Conservation (phyloP, 1,139 yeast species). For the Schizosaccharomyces versatilis region DNA sequence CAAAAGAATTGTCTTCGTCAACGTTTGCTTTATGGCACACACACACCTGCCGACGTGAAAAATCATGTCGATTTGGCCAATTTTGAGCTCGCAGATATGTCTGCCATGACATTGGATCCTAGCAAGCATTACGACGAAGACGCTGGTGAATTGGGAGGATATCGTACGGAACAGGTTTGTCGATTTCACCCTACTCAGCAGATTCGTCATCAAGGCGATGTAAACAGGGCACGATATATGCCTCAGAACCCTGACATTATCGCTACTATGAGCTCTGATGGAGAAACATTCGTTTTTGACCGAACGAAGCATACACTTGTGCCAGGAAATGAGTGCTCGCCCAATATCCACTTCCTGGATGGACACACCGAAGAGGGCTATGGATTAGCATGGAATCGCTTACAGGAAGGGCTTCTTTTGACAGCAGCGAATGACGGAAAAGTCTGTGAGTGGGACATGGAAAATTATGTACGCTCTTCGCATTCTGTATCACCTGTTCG, state of each 20-base stretch:
- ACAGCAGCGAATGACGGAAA: slow-evolving; percentile 49
- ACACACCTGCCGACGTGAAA: slow-evolving; percentile 57
- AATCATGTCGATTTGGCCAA: slow-evolving; percentile 60
- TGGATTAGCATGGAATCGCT: slow-evolving; percentile 43
- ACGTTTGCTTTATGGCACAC: slow-evolving; percentile 54
- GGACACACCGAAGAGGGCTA: slow-evolving; percentile 48
- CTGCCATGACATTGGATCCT: slow-evolving; percentile 13
- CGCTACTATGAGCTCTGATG: slow-evolving; percentile 60
- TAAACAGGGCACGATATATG: slow-evolving; percentile 64
- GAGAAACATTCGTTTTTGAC: slow-evolving; percentile 49
- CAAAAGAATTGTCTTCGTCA: slow-evolving; percentile 16
- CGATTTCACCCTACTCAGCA: slow-evolving; percentile 32
- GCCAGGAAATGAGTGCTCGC: slow-evolving; percentile 20
- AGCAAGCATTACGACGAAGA: slow-evolving; percentile 18
- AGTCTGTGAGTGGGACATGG: slow-evolving; percentile 48
- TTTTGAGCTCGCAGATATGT: slow-evolving; percentile 37
- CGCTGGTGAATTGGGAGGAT: slow-evolving; percentile 12
- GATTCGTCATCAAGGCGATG: slow-evolving; percentile 32
- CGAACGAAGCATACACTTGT: slow-evolving; percentile 25
- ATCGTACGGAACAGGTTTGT: slow-evolving; percentile 13
- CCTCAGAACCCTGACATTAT: slow-evolving; percentile 47
- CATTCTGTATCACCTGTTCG: slow-evolving; percentile 14
- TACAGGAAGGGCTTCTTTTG: slow-evolving; percentile 25
- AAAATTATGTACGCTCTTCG: slow-evolving; percentile 6
- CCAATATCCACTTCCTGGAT: slow-evolving; percentile 24